Evolutionary conservation across 345 rosid genomes (phyloP).

Genomic region (Corchorus olitorius): DNA sequence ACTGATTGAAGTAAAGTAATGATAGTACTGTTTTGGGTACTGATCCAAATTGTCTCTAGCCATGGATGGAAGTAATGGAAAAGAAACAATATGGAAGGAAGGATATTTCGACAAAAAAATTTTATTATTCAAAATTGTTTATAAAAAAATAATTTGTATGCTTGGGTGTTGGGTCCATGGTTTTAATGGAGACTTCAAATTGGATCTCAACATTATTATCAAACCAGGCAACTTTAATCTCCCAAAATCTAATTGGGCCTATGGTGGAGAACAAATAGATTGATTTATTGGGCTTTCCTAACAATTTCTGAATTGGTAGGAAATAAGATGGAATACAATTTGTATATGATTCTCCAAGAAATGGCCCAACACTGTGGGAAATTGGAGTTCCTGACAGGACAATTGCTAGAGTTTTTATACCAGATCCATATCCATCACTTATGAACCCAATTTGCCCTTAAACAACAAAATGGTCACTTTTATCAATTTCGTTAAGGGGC

Average conservation of each 20-base stretch:
- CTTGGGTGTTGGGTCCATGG: slow-evolving; percentile 81
- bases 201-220: slow-evolving; percentile 37
- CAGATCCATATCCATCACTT: slow-evolving; percentile 59
- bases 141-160: slow-evolving; percentile 49
- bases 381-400: slow-evolving; percentile 79
- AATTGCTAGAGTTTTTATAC: slow-evolving; percentile 73
- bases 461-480: slow-evolving; percentile 12
- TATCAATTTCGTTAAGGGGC: slow-evolving; percentile 39
- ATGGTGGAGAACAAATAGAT: neutral
- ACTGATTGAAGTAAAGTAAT: no score
- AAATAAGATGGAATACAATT: slow-evolving; percentile 28
- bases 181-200: slow-evolving; percentile 64
- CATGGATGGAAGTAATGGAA: no score
- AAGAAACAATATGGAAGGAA: no score
- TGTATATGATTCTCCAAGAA: slow-evolving; percentile 65
- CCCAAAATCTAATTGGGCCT: neutral
- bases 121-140: no score
- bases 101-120: no score
- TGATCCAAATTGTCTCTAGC: no score
- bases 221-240: slow-evolving; percentile 45
- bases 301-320: slow-evolving; percentile 41
- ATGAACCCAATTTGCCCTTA: slow-evolving; percentile 48
- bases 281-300: neutral
- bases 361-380: slow-evolving; percentile 84
- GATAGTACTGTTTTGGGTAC: no score